Base-by-base conservation (phyloP, 1,284 basidiomycete genomes). In the Inonotus hispidus region DNA sequence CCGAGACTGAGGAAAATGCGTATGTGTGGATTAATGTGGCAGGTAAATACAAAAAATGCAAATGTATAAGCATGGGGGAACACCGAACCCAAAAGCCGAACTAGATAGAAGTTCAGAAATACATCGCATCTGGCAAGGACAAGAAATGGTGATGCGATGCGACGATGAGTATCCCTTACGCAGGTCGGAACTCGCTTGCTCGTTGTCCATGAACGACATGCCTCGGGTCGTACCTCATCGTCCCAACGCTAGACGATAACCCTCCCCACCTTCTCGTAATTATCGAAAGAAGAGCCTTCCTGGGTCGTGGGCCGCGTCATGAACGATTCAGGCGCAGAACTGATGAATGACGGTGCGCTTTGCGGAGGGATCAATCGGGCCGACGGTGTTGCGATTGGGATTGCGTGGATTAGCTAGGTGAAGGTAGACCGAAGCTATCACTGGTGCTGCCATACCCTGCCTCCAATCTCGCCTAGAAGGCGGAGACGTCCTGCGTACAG, bases 261-360 rank as follows among this genome's bases (percentile, higher is more conserved):
- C 32, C 8, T 32, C 32, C 32, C 32, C 32, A 32, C 32, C 32
- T 32, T 32, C 32, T 32, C 32, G 32, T 32, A 8, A 16, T 43
- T 43, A n/a, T 43, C 41, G 19, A 16, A 43, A 16, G 63, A 56
- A 8, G 58, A 52, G 21, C 46, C 59, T 21, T 62, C 61, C 19
- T 60, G 43, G 11, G 54, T 29, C 7, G 59, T 49, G 14, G 63
- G 52, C 21, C 27, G 52, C 29, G 63, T 61, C n/a, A 64, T 47
- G 13, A 64, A 53, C 16, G 59, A 58, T 25, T 61, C 59, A n/a
- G 54, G 45, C 13, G 63, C 63, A 3, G 59, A 61, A 23, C 63
- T 64, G 14, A 64, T 50, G 32, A 61, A 61, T 8, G 59, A 58
- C 1, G 32, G 55, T 2, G 19, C 45, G 37, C 46, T 45, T 10